Percentiles rank a stretch among this genome's conserved stretches.
phyloP scores from a whole-genome alignment of 2,329 filamentous ascomycete species.

The Pestalotiopsis fici region DNA sequence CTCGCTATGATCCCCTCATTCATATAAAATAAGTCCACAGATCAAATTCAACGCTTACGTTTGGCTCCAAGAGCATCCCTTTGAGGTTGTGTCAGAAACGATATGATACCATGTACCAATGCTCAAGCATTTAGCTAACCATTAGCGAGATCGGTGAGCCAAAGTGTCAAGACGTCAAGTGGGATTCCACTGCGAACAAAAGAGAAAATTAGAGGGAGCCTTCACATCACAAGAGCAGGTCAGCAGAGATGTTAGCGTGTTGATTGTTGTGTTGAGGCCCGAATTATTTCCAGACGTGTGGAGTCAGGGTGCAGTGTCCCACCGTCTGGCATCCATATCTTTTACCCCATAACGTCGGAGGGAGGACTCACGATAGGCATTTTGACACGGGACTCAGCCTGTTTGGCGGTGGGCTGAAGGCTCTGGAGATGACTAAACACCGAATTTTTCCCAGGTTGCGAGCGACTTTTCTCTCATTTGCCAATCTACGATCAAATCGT shows the following conservation, averaged over 20 bases:
- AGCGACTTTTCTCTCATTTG: not conserved
- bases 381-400: not conserved
- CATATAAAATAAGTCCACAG: not conserved
- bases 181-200: no score
- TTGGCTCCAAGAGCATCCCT: not conserved
- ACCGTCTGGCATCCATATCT: not conserved
- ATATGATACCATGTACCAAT: no score
- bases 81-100: no score
- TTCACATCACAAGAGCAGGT: no score
- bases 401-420: not conserved
- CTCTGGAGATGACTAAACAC: no score
- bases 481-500: not conserved
- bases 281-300: not conserved
- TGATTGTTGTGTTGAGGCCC: not conserved
- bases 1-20: not conserved
- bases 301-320: not conserved
- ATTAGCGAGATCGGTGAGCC: no score
- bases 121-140: no score
- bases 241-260: no score
- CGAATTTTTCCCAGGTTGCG: not conserved
- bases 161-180: no score
- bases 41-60: no score
- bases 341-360: not conserved
- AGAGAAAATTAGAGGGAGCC: no score
- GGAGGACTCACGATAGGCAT: not conserved